Percentiles rank a stretch among this genome's conserved stretches.
phyloP scores from a whole-genome alignment of 352 stramenopile species.

The Phytophthora macrochlamydospora region DNA sequence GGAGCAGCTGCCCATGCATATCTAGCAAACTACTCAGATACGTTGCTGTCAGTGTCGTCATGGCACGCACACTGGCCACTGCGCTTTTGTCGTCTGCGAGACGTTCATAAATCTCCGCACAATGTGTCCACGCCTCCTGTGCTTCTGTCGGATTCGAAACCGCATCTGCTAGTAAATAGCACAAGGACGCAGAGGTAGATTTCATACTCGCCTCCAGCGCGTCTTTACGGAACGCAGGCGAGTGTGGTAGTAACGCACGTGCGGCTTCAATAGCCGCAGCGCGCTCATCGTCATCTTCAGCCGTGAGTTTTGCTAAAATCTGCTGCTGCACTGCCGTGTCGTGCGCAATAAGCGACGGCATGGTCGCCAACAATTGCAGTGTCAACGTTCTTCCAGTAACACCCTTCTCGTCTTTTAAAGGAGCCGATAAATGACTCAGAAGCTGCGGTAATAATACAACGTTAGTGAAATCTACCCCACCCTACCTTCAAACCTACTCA shows the following conservation, averaged over 20 bases:
- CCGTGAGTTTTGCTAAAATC: conserved; percentile 20
- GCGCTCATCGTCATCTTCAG: conserved; percentile 28
- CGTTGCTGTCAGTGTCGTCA: conserved; percentile 35
- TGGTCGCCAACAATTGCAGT: conserved; percentile 48
- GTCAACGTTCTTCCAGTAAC: conserved; percentile 30
- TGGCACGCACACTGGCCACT: conserved; percentile 30
- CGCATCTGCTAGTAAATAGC: conserved; percentile 27
- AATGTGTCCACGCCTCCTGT: conserved; percentile 48
- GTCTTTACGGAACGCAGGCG: conserved; percentile 33
- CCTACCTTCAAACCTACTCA: background rate
- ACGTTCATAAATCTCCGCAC: conserved; percentile 43
- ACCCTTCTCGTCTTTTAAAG: conserved; percentile 18
- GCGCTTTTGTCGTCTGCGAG: conserved; percentile 40
- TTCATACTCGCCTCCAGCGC: conserved; percentile 24
- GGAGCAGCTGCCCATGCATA: conserved; percentile 38
- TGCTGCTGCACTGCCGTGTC: conserved; percentile 33
- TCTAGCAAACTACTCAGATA: conserved; percentile 23
- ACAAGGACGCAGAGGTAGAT: conserved; percentile 15
- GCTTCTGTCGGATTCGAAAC: conserved; percentile 28
- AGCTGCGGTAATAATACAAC: conserved; percentile 25
- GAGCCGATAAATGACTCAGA: conserved; percentile 17
- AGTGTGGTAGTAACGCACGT: conserved; percentile 28
- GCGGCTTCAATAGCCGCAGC: conserved; percentile 39
- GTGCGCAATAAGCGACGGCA: conserved; percentile 41
- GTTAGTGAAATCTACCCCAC: background rate